phyloP scores from a whole-genome alignment of 2,329 filamentous ascomycete species.

The Sarocladium brachiariae region DNA sequence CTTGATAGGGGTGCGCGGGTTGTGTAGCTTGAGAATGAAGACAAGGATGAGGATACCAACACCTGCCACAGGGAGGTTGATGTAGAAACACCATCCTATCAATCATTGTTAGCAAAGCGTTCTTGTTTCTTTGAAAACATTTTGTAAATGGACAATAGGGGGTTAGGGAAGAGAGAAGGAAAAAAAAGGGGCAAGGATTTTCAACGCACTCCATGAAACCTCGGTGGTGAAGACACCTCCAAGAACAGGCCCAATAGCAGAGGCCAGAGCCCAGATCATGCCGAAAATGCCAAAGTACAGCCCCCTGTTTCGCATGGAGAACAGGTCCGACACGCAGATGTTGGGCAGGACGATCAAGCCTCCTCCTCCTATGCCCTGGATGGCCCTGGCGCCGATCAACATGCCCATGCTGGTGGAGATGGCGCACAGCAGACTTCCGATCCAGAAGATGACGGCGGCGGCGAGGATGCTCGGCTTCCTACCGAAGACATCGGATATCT shows the following conservation, averaged over 20 bases:
- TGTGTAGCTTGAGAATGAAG: slow-evolving; percentile 62
- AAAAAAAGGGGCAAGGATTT: not conserved
- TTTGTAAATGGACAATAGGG: not conserved
- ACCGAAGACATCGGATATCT: slow-evolving; percentile 52
- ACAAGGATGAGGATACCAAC: slow-evolving; percentile 42
- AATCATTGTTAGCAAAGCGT: not conserved
- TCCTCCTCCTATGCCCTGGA: slow-evolving; percentile 52
- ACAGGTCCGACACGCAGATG: slow-evolving; percentile 50
- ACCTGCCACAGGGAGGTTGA: slow-evolving; percentile 50
- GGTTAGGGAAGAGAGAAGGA: not conserved
- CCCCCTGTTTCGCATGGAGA: slow-evolving; percentile 43
- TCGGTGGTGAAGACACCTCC: slow-evolving; percentile 61
- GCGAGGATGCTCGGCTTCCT: slow-evolving; percentile 47
- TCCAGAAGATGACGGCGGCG: slow-evolving; percentile 46
- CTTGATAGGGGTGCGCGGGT: slow-evolving; percentile 55
- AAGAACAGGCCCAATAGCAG: slow-evolving; percentile 58
- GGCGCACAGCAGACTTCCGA: slow-evolving; percentile 48
- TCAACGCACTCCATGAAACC: slow-evolving; percentile 48
- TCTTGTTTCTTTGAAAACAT: not conserved
- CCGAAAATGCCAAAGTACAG: slow-evolving; percentile 47
- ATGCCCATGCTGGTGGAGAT: slow-evolving; percentile 42
- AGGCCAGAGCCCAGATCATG: slow-evolving; percentile 58
- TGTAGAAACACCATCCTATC: slow-evolving; percentile 54
- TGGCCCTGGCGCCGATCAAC: slow-evolving; percentile 46
- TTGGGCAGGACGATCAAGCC: slow-evolving; percentile 55